Conservation (phyloP, 495 filamentous ascomycete species). For the Margaritispora aquatica region DNA sequence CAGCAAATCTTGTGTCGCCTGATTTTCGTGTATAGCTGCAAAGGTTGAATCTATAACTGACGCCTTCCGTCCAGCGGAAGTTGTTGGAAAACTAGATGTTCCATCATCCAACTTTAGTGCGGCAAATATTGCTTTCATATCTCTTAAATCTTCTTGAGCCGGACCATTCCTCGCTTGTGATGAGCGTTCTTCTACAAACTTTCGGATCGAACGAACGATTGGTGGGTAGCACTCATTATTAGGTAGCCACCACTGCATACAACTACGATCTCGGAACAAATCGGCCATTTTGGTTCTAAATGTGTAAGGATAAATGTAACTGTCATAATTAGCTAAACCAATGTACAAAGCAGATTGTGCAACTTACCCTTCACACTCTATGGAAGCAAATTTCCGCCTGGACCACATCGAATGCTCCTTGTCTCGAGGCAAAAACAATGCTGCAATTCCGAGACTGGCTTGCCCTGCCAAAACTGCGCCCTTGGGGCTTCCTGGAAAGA, state of each 20-base stretch:
- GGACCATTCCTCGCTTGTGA: conserved; percentile 52
- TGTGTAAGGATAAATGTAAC: conserved; percentile 72
- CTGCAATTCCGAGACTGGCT: conserved; percentile 67
- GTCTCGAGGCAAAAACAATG: conserved; percentile 72
- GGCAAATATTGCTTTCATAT: conserved; percentile 67
- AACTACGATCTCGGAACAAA: conserved; percentile 59
- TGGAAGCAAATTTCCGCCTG: conserved; percentile 66
- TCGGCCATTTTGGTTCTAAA: conserved; percentile 69
- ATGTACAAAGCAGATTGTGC: not conserved
- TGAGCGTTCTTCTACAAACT: conserved; percentile 68
- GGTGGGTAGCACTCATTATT: conserved; percentile 67
- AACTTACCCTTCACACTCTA: conserved; percentile 79
- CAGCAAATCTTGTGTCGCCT: not conserved
- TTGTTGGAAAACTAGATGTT: not conserved
- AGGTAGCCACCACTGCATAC: conserved; percentile 81
- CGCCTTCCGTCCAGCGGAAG: not conserved
- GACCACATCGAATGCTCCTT: conserved; percentile 73
- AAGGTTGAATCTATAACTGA: not conserved
- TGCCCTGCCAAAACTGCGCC: conserved; percentile 69
- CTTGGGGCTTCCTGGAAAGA: conserved; percentile 61
- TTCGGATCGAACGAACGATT: conserved; percentile 68
- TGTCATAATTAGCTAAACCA: conserved; percentile 28
- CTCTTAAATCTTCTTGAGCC: conserved; percentile 62
- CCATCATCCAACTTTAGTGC: conserved; percentile 21
- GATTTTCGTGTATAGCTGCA: not conserved